Percentiles rank a stretch among this genome's conserved stretches.
Conservation (phyloP, 1,139 yeast genomes). For the Suhomyces atakaporum region DNA sequence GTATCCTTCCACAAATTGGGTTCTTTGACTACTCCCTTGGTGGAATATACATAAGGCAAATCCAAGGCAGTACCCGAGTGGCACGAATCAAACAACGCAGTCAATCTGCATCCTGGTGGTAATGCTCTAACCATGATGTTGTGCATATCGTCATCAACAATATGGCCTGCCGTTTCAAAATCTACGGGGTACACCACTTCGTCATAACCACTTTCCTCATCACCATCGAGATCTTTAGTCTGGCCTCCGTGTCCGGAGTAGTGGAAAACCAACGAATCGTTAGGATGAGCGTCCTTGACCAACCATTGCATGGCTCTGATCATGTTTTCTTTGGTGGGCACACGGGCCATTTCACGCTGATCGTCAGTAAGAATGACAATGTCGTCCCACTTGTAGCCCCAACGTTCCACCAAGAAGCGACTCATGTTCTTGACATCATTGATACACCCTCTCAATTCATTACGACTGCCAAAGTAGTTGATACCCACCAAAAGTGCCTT, state of each 20-base stretch:
- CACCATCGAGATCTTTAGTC: slow-evolving; percentile 78
- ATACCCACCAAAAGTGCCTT: slow-evolving; percentile 88
- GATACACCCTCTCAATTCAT: slow-evolving; percentile 80
- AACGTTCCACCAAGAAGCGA: slow-evolving; percentile 52
- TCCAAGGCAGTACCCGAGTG: slow-evolving; percentile 93
- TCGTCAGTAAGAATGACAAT: slow-evolving; percentile 86
- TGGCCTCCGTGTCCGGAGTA: slow-evolving; percentile 96
- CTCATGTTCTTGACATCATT: slow-evolving; percentile 74
- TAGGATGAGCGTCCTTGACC: slow-evolving; percentile 78
- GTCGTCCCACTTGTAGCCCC: slow-evolving; percentile 74
- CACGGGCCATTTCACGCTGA: slow-evolving; percentile 57
- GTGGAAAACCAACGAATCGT: slow-evolving; percentile 82
- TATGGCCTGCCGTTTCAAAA: slow-evolving; percentile 69
- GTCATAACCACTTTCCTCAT: slow-evolving; percentile 87
- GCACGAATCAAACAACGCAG: slow-evolving; percentile 89
- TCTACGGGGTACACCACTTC: slow-evolving; percentile 92
- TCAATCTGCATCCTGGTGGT: slow-evolving; percentile 80
- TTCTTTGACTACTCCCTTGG: slow-evolving; percentile 88
- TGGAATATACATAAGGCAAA: slow-evolving; percentile 84
- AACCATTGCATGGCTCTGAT: slow-evolving; percentile 91
- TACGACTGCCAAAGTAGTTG: slow-evolving; percentile 76
- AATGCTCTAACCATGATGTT: slow-evolving; percentile 75
- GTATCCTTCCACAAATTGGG: slow-evolving; percentile 86
- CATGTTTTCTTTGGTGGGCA: slow-evolving; percentile 80
- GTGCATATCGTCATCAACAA: slow-evolving; percentile 85